phyloP scores from a whole-genome alignment of 1,139 yeast species.

The Magnusiomyces tetraspermus region DNA sequence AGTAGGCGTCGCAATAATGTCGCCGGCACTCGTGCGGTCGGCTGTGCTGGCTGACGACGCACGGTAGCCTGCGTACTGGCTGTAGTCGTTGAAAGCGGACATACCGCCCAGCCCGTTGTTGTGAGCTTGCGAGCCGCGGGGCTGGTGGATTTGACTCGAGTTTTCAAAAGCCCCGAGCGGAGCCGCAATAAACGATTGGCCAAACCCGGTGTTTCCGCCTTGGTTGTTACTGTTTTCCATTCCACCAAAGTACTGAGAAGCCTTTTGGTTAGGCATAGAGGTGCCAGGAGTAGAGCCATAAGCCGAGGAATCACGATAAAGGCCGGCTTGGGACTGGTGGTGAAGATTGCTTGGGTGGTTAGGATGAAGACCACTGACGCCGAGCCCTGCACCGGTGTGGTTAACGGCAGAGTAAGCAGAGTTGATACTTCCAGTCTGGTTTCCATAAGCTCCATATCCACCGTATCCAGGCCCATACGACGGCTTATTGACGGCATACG shows the following conservation, averaged over 20 bases:
- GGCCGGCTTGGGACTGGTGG: background rate
- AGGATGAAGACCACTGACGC: background rate
- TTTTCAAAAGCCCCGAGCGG: constrained; percentile 54
- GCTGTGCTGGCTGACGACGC: background rate
- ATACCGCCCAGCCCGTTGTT: background rate
- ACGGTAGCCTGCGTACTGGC: constrained; percentile 2
- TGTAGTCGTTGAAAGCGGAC: constrained; percentile 1
- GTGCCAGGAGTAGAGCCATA: background rate
- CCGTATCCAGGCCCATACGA: constrained; percentile 12
- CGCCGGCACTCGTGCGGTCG: constrained; percentile 6
- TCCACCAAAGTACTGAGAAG: background rate
- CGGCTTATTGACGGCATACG: constrained; percentile 39
- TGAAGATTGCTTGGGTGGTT: background rate
- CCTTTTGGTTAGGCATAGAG: background rate
- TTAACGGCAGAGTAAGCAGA: background rate
- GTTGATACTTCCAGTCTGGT: constrained; percentile 5
- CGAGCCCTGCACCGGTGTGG: background rate
- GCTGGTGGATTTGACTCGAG: constrained; percentile 26
- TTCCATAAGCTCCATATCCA: background rate
- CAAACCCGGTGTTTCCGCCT: background rate
- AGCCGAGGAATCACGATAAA: background rate
- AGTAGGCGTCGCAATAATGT: constrained; percentile 26
- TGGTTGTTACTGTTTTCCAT: background rate
- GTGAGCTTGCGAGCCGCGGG: background rate
- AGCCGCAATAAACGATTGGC: constrained; percentile 34